Base-by-base conservation (phyloP, 129 eudicot genomes). In the Sambucus nigra region DNA sequence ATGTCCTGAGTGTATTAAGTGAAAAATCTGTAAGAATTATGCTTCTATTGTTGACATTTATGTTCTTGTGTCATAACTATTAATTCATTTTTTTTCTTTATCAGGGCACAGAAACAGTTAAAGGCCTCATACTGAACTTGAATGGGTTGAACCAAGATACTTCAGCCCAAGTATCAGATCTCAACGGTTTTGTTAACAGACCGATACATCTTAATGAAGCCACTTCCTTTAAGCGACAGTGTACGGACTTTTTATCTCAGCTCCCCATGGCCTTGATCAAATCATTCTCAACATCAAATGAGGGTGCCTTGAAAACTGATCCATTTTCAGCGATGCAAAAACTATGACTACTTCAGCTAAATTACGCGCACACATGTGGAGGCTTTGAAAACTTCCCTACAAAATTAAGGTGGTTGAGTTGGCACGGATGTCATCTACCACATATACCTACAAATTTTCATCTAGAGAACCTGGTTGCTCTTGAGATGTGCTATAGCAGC, bases 401-500 rank as follows among this genome's bases (percentile, higher is more conserved):
- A 9, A 21, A 7, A 13, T 51, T 61, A 50, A 61, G 47, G 23
- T 61, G 48, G 67, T 24, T 62, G 27, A 31, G 21, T 19, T 62
- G 67, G 58, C 57, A 11, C 15, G 46, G 23, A 28, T 61, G 28
- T 22, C 27, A 55, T 2, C 21, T 10, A 5, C 47, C 20, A 31
- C 32, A 5, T 15, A 21, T 62, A 32, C 48, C 48, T 1, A 13
- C n/a, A 48, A 45, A 24, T 38, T 32, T 62, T 21, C 58, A 33
- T 32, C 23, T 62, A 21, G 67, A 62, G 48, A 62, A 33, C 14
- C 15, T 62, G 33, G 67, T 35, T 49, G 57, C 14, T 21, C 57
- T 62, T 19, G 57, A 47, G 20, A 48, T 62, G 57, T 49, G 38
- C 2, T 14, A 62, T 33, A 62, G 67, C 58, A 48, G 67, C n/a